Percentiles rank a stretch among this genome's conserved stretches.
phyloP scores from a whole-genome alignment of 2,329 filamentous ascomycete species.

The Microcyclospora tardicrescens region DNA sequence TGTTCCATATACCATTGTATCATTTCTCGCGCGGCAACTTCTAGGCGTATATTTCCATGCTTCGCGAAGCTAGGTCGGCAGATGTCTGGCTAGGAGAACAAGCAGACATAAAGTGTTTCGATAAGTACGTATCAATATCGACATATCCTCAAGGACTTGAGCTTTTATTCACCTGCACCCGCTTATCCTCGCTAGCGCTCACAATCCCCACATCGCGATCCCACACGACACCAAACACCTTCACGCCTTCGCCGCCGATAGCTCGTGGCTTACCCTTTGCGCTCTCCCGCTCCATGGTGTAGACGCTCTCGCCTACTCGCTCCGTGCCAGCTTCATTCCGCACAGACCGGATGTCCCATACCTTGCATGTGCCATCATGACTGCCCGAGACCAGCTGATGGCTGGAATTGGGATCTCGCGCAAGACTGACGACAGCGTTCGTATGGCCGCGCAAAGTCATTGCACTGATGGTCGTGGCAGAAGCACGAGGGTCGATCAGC shows the following conservation, averaged over 20 bases:
- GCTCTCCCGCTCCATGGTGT: constrained; percentile 65
- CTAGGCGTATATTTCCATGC: too few species aligned
- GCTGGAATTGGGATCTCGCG: constrained; percentile 51
- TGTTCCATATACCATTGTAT: too few species aligned
- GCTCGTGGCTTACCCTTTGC: constrained; percentile 43
- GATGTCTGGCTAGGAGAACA: too few species aligned
- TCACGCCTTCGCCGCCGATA: constrained; percentile 66
- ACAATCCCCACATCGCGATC: constrained; percentile 77
- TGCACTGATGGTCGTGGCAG: constrained; percentile 60
- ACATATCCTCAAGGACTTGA: background rate
- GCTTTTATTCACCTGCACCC: constrained; percentile 74
- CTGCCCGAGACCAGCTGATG: constrained; percentile 71
- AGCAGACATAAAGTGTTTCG: too few species aligned
- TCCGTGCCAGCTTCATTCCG: constrained; percentile 34
- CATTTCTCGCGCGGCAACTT: too few species aligned
- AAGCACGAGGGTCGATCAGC: constrained; percentile 77
- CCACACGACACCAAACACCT: constrained; percentile 85
- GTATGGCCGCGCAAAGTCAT: constrained; percentile 87
- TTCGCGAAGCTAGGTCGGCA: too few species aligned
- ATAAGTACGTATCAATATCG: too few species aligned
- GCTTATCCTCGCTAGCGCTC: constrained; percentile 84
- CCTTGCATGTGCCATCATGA: constrained; percentile 80
- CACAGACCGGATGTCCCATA: constrained; percentile 81
- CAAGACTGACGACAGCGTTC: constrained; percentile 54
- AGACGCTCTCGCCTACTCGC: constrained; percentile 55